Evolutionary conservation across 2,329 filamentous ascomycete species (phyloP).

Genomic region (Trichoderma simmonsii): DNA sequence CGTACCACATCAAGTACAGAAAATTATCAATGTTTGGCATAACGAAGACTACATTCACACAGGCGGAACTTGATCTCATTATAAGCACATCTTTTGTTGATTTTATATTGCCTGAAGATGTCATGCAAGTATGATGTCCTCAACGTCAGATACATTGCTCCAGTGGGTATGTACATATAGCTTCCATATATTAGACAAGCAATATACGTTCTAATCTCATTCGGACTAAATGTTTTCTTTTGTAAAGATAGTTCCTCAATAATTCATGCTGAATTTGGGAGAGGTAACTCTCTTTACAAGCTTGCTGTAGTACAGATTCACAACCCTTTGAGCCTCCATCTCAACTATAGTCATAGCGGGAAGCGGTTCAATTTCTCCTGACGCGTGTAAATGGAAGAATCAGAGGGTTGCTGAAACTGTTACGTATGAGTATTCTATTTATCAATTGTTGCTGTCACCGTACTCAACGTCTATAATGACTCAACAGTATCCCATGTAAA

Average conservation of each 20-base stretch:
- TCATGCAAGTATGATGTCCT: background rate
- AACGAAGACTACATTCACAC: background rate
- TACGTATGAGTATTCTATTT: background rate
- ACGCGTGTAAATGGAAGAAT: background rate
- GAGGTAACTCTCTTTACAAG: background rate
- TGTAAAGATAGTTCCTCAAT: background rate
- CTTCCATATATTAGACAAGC: background rate
- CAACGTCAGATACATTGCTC: background rate
- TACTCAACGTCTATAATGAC: background rate
- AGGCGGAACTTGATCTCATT: background rate
- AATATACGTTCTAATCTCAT: background rate
- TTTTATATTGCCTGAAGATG: background rate
- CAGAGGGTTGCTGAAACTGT: background rate
- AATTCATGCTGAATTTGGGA: background rate
- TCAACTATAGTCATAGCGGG: background rate
- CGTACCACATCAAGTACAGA: background rate
- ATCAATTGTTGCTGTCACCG: no score
- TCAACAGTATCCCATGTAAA: background rate
- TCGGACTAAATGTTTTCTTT: background rate
- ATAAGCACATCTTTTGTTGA: background rate
- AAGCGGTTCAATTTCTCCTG: background rate
- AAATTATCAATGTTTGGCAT: background rate
- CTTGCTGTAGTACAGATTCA: no score
- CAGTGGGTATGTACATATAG: background rate
- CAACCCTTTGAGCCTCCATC: no score